Percentiles rank a stretch among this genome's conserved stretches.
Conservation (phyloP, 2,329 filamentous ascomycete genomes). For the Graphilbum sp. region DNA sequence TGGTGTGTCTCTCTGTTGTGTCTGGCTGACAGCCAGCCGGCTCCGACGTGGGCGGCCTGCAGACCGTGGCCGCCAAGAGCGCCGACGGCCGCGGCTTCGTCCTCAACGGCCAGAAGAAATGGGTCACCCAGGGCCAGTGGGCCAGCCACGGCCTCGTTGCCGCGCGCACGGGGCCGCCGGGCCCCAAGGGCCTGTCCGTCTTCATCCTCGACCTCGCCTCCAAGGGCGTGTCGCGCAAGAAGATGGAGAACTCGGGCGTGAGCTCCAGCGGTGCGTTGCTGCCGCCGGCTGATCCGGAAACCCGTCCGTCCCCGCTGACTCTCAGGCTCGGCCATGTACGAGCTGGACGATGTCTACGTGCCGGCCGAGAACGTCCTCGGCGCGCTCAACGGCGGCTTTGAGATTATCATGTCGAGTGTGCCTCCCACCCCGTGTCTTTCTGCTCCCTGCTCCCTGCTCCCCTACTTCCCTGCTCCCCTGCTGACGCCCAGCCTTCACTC, state of each 20-base stretch:
- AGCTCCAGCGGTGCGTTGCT: conserved; percentile 40
- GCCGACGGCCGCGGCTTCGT: conserved; percentile 52
- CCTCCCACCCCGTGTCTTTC: neutral
- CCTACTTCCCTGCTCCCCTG: neutral
- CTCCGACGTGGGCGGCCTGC: conserved; percentile 57
- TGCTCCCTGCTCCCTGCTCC: neutral
- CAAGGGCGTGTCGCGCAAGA: conserved; percentile 57
- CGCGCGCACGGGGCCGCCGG: conserved; percentile 55
- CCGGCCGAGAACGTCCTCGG: conserved; percentile 63
- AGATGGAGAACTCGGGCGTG: conserved; percentile 42
- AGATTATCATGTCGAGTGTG: conserved; percentile 53
- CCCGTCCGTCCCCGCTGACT: conserved; percentile 23
- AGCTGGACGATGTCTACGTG: conserved; percentile 75
- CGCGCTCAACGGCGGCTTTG: conserved; percentile 68
- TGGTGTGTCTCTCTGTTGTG: conserved; percentile 1
- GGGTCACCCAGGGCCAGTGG: conserved; percentile 64
- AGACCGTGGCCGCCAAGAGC: conserved; percentile 49
- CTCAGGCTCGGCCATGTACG: conserved; percentile 61
- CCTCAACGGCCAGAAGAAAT: conserved; percentile 64
- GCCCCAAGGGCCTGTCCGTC: conserved; percentile 61
- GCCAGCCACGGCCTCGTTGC: conserved; percentile 53
- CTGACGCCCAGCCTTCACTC: conserved; percentile 51
- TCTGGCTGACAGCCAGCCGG: conserved; percentile 43
- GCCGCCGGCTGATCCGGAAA: conserved; percentile 33
- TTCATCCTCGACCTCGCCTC: conserved; percentile 52